Conservation (phyloP, 2,329 filamentous ascomycete species). For the Pestalotiopsis sp. region DNA sequence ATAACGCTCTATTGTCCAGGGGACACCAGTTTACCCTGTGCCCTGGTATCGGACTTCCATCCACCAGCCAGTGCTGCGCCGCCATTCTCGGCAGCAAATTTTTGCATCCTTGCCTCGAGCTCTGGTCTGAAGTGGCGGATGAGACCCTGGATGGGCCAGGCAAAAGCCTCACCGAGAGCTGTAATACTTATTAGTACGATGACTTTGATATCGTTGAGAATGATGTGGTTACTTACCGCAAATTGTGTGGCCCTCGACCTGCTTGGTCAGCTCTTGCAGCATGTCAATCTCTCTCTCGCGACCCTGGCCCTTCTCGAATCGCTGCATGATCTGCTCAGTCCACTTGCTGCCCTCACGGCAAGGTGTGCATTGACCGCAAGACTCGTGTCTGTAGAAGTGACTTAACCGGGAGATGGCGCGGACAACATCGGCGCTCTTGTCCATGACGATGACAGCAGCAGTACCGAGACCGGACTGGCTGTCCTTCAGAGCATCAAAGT, state of each 20-base stretch:
- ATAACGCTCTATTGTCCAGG: slow-evolving; percentile 76
- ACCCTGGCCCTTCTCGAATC: slow-evolving; percentile 90
- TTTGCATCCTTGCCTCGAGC: slow-evolving; percentile 86
- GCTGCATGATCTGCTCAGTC: slow-evolving; percentile 98
- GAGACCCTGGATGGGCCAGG: slow-evolving; percentile 96
- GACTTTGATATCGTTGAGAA: background rate
- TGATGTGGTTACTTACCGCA: slow-evolving; percentile 72
- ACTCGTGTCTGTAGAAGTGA: slow-evolving; percentile 98
- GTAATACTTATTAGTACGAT: slow-evolving; percentile 30
- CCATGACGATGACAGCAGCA: slow-evolving; percentile 98
- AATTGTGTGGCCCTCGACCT: slow-evolving; percentile 98
- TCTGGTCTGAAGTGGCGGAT: slow-evolving; percentile 98
- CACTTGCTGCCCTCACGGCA: slow-evolving; percentile 99
- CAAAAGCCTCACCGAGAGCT: slow-evolving; percentile 95
- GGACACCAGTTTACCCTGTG: slow-evolving; percentile 81
- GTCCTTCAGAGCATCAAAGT: slow-evolving; percentile 98
- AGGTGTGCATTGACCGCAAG: slow-evolving; percentile 98
- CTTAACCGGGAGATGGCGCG: slow-evolving; percentile 90
- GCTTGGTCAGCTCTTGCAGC: slow-evolving; percentile 98
- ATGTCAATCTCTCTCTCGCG: slow-evolving; percentile 96
- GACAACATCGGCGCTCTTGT: slow-evolving; percentile 96
- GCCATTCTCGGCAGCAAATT: slow-evolving; percentile 74
- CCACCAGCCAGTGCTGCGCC: slow-evolving; percentile 82
- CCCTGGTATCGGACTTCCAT: slow-evolving; percentile 75
- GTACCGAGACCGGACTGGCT: slow-evolving; percentile 96